phyloP scores from a whole-genome alignment of 1,139 yeast species.

The Yamadazyma blattariae region DNA sequence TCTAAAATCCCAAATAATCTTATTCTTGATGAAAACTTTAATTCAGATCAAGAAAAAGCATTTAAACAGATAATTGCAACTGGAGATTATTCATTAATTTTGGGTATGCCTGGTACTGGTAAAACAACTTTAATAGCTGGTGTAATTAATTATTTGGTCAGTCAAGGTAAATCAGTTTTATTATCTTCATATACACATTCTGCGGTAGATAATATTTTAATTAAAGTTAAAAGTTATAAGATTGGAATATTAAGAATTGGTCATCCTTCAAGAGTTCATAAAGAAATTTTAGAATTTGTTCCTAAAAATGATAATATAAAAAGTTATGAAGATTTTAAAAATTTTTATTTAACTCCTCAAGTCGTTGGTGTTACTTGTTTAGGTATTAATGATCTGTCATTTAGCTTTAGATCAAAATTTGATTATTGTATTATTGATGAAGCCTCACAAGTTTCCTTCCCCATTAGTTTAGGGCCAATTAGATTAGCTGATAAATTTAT shows the following conservation, averaged over 20 bases:
- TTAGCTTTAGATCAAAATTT: constrained; percentile 53
- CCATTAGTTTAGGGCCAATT: constrained; percentile 86
- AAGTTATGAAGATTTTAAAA: constrained; percentile 42
- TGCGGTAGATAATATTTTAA: constrained; percentile 88
- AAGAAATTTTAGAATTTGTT: constrained; percentile 53
- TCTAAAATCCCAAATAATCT: background rate
- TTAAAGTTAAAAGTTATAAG: constrained; percentile 54
- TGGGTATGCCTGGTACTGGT: constrained; percentile 99
- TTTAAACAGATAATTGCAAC: constrained; percentile 62
- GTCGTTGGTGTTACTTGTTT: constrained; percentile 90
- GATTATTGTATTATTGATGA: constrained; percentile 96
- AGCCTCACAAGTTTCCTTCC: constrained; percentile 93
- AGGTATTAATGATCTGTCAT: constrained; percentile 66
- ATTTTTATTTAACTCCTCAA: constrained; percentile 52
- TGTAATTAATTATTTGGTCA: constrained; percentile 59
- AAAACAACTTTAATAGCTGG: constrained; percentile 90
- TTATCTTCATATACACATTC: constrained; percentile 90
- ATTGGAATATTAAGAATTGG: constrained; percentile 63
- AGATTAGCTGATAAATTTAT: constrained; percentile 75
- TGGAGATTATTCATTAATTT: constrained; percentile 71
- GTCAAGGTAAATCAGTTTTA: constrained; percentile 62
- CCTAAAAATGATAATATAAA: constrained; percentile 41
- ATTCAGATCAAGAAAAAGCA: constrained; percentile 70
- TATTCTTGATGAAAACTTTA: constrained; percentile 28
- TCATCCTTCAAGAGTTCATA: constrained; percentile 54